phyloP scores from a whole-genome alignment of 176 grass and related monocot species.

The Oryza coarctata region DNA sequence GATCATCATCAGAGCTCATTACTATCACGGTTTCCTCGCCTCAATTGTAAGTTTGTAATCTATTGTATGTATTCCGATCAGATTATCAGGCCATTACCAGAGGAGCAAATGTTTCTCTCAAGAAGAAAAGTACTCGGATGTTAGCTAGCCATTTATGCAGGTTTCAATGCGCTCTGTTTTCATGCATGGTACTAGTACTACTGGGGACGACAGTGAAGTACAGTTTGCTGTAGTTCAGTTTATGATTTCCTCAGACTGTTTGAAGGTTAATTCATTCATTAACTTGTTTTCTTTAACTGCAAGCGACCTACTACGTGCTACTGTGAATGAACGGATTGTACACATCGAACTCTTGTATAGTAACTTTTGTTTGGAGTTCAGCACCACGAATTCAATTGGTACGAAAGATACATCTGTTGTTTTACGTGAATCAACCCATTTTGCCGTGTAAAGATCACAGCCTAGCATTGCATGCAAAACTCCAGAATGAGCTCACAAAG shows the following conservation, averaged over 20 bases:
- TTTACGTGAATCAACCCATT: not conserved
- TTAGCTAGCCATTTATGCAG: constrained; percentile 20
- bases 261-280: constrained; percentile 24
- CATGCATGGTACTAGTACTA: not conserved
- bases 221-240: not conserved
- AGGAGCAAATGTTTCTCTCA: not conserved
- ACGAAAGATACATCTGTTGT: not conserved
- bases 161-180: constrained; percentile 42
- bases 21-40: too few relatives aligned
- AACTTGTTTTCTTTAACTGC: not conserved
- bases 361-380: not conserved
- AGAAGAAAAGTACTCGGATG: not conserved
- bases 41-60: too few relatives aligned
- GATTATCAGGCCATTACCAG: not conserved
- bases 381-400: not conserved
- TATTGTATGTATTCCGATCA: not conserved
- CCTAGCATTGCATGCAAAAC: not conserved
- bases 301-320: constrained; percentile 15
- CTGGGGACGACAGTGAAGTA: not conserved
- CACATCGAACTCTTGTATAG: not conserved
- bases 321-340: not conserved
- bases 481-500: not conserved
- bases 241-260: not conserved
- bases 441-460: not conserved
- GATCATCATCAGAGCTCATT: not conserved